Conservation (phyloP, 2,329 filamentous ascomycete species). For the Sporothrix euskadiensis region DNA sequence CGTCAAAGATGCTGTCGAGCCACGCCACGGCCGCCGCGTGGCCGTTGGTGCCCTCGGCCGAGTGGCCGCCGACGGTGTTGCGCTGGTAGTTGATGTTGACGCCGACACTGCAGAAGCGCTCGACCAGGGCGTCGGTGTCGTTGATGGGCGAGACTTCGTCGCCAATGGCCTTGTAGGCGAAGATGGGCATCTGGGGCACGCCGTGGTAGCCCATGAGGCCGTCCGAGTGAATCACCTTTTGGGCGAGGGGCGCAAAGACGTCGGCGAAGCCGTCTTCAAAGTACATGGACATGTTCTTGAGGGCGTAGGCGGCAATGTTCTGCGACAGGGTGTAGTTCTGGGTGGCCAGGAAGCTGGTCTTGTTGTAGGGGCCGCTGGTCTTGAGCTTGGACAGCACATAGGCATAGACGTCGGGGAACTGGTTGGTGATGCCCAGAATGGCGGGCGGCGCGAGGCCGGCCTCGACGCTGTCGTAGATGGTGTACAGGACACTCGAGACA, state of each 20-base stretch:
- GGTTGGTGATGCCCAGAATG: constrained; percentile 40
- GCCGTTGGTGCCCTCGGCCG: constrained; percentile 38
- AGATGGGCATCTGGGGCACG: constrained; percentile 48
- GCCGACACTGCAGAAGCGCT: constrained; percentile 41
- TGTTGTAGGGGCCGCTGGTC: constrained; percentile 39
- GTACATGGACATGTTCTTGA: constrained; percentile 45
- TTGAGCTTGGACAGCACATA: constrained; percentile 38
- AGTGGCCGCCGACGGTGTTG: constrained; percentile 46
- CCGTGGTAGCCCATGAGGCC: constrained; percentile 43
- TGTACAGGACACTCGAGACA: constrained; percentile 40
- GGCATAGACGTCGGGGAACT: constrained; percentile 38
- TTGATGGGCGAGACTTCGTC: constrained; percentile 47
- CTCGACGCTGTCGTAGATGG: constrained; percentile 38
- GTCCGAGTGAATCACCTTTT: constrained; percentile 37
- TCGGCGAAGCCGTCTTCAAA: constrained; percentile 43
- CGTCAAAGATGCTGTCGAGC: constrained; percentile 33
- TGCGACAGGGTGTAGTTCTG: constrained; percentile 36
- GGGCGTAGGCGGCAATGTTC: constrained; percentile 38
- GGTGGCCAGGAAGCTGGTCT: constrained; percentile 40
- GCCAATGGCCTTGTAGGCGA: constrained; percentile 49
- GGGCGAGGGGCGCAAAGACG: constrained; percentile 30
- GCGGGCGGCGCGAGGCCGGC: constrained; percentile 44
- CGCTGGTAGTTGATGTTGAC: constrained; percentile 48
- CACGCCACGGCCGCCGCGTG: constrained; percentile 33
- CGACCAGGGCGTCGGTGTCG: constrained; percentile 42